Conservation (phyloP, 495 filamentous ascomycete genomes). For the Tuber melanosporum region DNA sequence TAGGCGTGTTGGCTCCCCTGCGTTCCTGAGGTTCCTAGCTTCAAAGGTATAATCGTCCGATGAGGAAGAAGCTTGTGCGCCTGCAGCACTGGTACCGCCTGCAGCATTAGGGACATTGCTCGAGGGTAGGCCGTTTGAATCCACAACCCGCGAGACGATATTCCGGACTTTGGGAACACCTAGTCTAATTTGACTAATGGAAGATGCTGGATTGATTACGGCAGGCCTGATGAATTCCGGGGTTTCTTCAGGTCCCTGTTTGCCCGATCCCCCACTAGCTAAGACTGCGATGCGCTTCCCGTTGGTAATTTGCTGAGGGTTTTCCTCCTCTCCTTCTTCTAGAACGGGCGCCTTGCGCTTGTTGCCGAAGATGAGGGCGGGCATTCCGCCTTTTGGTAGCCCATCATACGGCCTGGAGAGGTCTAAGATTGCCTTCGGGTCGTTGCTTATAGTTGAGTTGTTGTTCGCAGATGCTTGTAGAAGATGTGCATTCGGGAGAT, state of each 20-base stretch:
- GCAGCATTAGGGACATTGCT: slow-evolving; percentile 24
- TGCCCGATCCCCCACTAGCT: slow-evolving; percentile 57
- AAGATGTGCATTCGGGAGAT: slow-evolving; percentile 41
- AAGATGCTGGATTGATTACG: slow-evolving; percentile 69
- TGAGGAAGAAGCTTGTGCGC: slow-evolving; percentile 44
- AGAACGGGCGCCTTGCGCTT: slow-evolving; percentile 75
- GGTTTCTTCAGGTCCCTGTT: slow-evolving; percentile 59
- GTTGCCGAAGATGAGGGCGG: slow-evolving; percentile 79
- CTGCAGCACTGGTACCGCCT: slow-evolving; percentile 46
- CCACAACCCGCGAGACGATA: slow-evolving; percentile 64
- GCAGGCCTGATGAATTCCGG: slow-evolving; percentile 86
- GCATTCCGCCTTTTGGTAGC: slow-evolving; percentile 79
- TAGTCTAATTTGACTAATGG: slow-evolving; percentile 76
- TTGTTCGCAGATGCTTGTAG: slow-evolving; percentile 50
- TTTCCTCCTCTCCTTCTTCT: slow-evolving; percentile 60
- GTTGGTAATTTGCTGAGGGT: slow-evolving; percentile 59
- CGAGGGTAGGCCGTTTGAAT: slow-evolving; percentile 44
- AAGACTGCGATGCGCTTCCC: slow-evolving; percentile 45
- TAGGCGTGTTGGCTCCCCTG: slow-evolving; percentile 75
- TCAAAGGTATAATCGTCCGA: slow-evolving; percentile 62
- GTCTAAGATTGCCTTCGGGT: slow-evolving; percentile 79
- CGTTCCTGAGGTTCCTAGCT: slow-evolving; percentile 59
- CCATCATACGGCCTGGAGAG: slow-evolving; percentile 92
- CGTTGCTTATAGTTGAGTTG: slow-evolving; percentile 56
- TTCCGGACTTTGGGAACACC: slow-evolving; percentile 82